Base-by-base conservation (phyloP, 2,329 filamentous ascomycete genomes). In the Neophaeococcomyces mojaviensis region DNA sequence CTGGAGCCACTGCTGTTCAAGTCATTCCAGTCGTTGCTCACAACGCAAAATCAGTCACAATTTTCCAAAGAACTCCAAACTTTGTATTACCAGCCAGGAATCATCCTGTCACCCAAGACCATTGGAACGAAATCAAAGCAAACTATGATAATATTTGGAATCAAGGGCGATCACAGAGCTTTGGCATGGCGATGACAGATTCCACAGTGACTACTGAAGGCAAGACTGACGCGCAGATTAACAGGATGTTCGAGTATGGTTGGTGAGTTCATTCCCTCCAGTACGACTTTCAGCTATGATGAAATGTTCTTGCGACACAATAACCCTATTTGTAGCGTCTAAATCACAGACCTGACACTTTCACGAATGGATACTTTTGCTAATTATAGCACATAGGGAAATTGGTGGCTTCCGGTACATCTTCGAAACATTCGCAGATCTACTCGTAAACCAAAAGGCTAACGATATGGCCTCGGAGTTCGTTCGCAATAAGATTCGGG, bases 51-150 rank as follows among this genome's bases (percentile, higher is more conserved):
- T 61, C 72, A 2, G 51, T 84, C 13, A 70, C 63, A 2, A 56
- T 62, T 1, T 64, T 82, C 59, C 78, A 84, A 54, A 72, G 81
- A 13, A 84, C 79, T 1, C 81, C 81, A 0, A 85, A 84, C 52
- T 61, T 81, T 4, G 76, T 76, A 1, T 57, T 84, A 1, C 79
- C 79, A 0, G 81, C 85, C 77, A 66, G 69, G 3, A 70, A 75
- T 48, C 62, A 65, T 3, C 47, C 64, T 1, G 59, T 81, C 31
- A 69, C 68, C 1, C 59, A 58, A 6, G 68, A 70, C 47, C 71
- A 76, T 50, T 74, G 82, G 55, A 62, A 74, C 28, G 43, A 47
- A 20, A 13, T 49, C 12, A 39, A 32, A 18, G 67, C 65, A 1
- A 60, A 71, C 10, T 74, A 72, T 49, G 68, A 78, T 45, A 49